phyloP scores from a whole-genome alignment of 805 yeast species.

The Kluyveromyces wickerhamii region DNA sequence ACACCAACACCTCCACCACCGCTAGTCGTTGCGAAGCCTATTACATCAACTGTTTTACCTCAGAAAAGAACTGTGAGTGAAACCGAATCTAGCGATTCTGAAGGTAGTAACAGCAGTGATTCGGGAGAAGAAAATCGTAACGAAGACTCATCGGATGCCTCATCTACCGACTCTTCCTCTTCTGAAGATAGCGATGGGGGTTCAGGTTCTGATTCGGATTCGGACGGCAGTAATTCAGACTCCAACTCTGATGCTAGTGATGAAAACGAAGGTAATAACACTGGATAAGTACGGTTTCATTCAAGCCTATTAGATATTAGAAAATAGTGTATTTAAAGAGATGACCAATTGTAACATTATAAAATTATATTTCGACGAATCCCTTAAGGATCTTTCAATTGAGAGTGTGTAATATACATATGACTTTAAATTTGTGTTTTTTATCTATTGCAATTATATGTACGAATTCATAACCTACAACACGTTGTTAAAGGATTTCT shows the following conservation, averaged over 20 bases:
- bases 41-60: slow-evolving; percentile 10
- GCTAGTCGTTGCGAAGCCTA: neutral
- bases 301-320: too few species aligned
- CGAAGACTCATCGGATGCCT: slow-evolving; percentile 9
- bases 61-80: slow-evolving; percentile 7
- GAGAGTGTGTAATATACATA: too few species aligned
- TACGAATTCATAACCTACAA: neutral
- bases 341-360: neutral
- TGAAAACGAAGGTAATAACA: slow-evolving; percentile 32
- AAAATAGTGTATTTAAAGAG: too few species aligned
- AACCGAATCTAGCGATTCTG: slow-evolving; percentile 11
- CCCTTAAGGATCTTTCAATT: too few species aligned
- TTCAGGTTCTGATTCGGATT: slow-evolving; percentile 16
- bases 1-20: slow-evolving; percentile 4
- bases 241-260: slow-evolving; percentile 30
- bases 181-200: slow-evolving; percentile 18
- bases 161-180: slow-evolving; percentile 1
- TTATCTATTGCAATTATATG: too few species aligned
- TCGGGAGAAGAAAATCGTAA: slow-evolving; percentile 7
- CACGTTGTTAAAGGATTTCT: slow-evolving; percentile 74
- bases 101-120: slow-evolving; percentile 9
- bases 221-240: slow-evolving; percentile 18
- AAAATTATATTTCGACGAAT: too few species aligned
- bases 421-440: too few species aligned
- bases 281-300: slow-evolving; percentile 16